Base-by-base conservation (phyloP, 768 basidiomycete species). In the Calocybe gangraenosa region DNA sequence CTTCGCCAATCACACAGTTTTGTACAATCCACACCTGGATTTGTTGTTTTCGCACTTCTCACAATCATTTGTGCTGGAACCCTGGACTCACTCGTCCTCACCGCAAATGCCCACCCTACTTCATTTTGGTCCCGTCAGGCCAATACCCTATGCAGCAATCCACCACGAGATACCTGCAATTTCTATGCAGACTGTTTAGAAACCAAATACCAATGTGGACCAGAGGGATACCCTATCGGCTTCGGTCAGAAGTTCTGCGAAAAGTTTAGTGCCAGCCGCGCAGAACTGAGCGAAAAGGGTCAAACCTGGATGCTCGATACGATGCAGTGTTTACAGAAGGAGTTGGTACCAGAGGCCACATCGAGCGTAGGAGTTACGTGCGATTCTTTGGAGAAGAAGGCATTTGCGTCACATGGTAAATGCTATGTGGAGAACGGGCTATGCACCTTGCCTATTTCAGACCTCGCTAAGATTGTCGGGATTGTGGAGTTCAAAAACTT, bases 141-240 rank as follows among this genome's bases (percentile, higher is more conserved):
- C 19, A 42, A 35, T 17, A 22, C 39, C 9, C 15, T 49, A 18
- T 67, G 65, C 46, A 37, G 49, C 32, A 40, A 61, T 28, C 72
- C 74, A 3, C 65, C 63, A 2, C 56, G 52, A 37, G 65, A 68
- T 44, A 64, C 60, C 13, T 76, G 75, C 53, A 31, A 59, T 2
- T 76, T 75, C 58, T 75, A 75, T 55, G 48, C 61, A 30, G 55
- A 65, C 52, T 76, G 74, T 47, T 63, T 74, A 47, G 73, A 76
- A 47, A 40, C 69, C 5, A 60, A 62, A 19, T 75, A 70, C 49
- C 60, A 71, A n/a, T 76, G 75, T 38, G 73, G 74, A 0, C 56
- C 65, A 0, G 15, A 46, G 0, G 74, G 72, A 0, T 76, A 75
- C 45, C 74, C 74, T 0, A 47, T 75, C 14, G 66, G 60, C 9